Evolutionary conservation across 208 protist genomes (phyloP).

Genomic region (Angomonas desouzai): DNA sequence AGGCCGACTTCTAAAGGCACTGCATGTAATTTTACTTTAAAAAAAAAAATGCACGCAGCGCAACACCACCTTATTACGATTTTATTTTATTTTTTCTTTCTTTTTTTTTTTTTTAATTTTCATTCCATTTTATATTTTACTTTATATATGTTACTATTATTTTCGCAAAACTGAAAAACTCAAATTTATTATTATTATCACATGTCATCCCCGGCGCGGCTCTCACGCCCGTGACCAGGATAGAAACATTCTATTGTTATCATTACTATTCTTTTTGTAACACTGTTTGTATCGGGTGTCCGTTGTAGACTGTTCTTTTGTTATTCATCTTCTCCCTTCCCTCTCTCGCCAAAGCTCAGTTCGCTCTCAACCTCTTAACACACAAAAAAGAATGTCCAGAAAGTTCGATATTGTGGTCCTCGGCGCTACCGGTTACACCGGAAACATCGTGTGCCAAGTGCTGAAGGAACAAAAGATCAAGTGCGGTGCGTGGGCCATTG

Average conservation of each 20-base stretch:
- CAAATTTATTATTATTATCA: not conserved
- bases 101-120: constrained; percentile 6
- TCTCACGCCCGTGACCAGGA: too few relatives aligned
- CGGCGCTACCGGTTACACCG: constrained; percentile 87
- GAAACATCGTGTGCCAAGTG: constrained; percentile 65
- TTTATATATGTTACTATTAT: constrained; percentile 2
- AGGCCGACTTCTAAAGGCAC: too few relatives aligned
- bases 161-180: not conserved
- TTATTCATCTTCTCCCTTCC: too few relatives aligned
- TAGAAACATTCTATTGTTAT: too few relatives aligned
- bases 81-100: not conserved
- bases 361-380: too few relatives aligned
- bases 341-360: too few relatives aligned
- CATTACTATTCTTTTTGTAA: too few relatives aligned
- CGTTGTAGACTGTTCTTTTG: too few relatives aligned
- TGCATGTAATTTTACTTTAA: too few relatives aligned
- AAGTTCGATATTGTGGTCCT: constrained; percentile 66
- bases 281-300: too few relatives aligned
- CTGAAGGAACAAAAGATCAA: constrained; percentile 28
- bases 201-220: not conserved
- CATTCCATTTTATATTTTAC: not conserved
- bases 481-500: constrained; percentile 61
- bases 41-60: not conserved
- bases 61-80: not conserved
- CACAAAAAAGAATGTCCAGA: not conserved